Evolutionary conservation across 108 stramenopile genomes (phyloP).

Genomic region (Cylindrotheca fusiformis): DNA sequence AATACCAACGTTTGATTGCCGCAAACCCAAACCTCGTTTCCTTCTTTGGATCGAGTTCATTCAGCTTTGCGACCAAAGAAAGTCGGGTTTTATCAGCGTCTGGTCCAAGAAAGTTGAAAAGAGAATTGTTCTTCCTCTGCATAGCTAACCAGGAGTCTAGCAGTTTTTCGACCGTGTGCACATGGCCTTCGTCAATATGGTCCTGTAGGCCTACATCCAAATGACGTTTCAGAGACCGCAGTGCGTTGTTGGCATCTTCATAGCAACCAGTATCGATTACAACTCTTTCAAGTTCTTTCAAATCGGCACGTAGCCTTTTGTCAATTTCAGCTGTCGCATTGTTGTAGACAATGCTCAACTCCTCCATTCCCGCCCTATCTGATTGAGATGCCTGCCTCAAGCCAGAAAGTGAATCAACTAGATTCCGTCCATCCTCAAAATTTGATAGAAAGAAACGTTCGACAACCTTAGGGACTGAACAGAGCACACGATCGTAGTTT

Average conservation of each 20-base stretch:
- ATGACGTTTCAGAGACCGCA: constrained; percentile 9
- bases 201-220: constrained; percentile 13
- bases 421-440: constrained; percentile 21
- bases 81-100: no score
- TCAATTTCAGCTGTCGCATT: constrained; percentile 11
- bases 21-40: background rate
- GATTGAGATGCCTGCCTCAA: constrained; percentile 30
- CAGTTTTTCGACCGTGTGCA: background rate
- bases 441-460: constrained; percentile 8
- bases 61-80: background rate
- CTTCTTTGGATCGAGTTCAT: background rate
- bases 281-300: background rate
- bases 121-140: no score
- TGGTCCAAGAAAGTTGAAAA: no score
- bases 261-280: constrained; percentile 23
- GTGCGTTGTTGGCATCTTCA: constrained; percentile 32
- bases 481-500: background rate
- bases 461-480: background rate
- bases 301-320: constrained; percentile 3
- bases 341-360: constrained; percentile 31
- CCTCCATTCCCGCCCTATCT: constrained; percentile 9
- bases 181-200: constrained; percentile 3
- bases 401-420: constrained; percentile 25
- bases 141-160: background rate
- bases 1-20: no score